A percentile compares a stretch with the other conserved stretches of the same genome.
Evolutionary conservation across 1,284 basidiomycete genomes (phyloP).

Genomic region (Fomitopsis palustris): DNA sequence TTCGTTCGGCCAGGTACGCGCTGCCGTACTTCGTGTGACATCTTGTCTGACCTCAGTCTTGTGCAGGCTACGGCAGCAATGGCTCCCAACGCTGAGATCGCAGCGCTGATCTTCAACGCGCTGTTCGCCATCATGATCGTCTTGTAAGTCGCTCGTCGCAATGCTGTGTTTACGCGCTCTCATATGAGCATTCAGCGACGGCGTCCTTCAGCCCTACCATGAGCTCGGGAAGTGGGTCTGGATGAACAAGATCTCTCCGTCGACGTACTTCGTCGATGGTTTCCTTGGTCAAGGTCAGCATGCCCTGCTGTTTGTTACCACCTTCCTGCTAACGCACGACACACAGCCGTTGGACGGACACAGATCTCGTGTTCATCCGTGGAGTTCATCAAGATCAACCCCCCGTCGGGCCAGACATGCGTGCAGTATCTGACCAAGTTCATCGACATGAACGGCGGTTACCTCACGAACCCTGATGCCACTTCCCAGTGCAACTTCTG

Average conservation of each 20-base stretch:
- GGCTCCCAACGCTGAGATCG: constrained; percentile 60
- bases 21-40: constrained; percentile 41
- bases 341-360: constrained; percentile 33
- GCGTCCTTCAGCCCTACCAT: constrained; percentile 58
- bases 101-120: constrained; percentile 56
- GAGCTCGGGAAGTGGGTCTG: constrained; percentile 75
- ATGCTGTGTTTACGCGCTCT: background rate
- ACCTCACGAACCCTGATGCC: constrained; percentile 58
- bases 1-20: constrained; percentile 32
- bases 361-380: constrained; percentile 40
- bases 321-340: background rate
- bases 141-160: constrained; percentile 43
- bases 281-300: constrained; percentile 42
- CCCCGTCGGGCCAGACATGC: constrained; percentile 64
- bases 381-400: constrained; percentile 46
- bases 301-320: background rate
- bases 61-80: constrained; percentile 48
- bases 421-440: constrained; percentile 52
- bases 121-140: constrained; percentile 55
- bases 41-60: constrained; percentile 56
- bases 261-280: constrained; percentile 63
- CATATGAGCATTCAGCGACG: constrained; percentile 38
- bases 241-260: constrained; percentile 78
- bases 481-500: constrained; percentile 56
- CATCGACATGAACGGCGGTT: constrained; percentile 56